Evolutionary conservation across 1,139 yeast genomes (phyloP).

Genomic region (Pichia kudriavzevii): DNA sequence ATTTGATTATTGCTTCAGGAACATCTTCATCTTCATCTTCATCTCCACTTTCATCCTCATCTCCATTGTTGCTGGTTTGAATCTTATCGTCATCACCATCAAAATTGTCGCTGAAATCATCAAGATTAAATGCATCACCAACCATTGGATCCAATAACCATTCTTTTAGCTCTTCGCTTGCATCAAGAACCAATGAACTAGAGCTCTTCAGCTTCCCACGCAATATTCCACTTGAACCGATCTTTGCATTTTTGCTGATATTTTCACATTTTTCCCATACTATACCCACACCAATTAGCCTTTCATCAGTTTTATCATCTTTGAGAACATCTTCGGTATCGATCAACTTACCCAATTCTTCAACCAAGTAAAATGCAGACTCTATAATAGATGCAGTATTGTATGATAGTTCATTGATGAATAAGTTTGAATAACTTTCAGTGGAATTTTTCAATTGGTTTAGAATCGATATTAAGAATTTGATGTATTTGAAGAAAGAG

Average conservation of each 20-base stretch:
- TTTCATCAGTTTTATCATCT: slow-evolving; percentile 22
- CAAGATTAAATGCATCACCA: slow-evolving; percentile 28
- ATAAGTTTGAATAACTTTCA: slow-evolving; percentile 33
- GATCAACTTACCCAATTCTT: slow-evolving; percentile 5
- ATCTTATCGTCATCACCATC: slow-evolving; percentile 30
- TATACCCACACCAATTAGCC: slow-evolving; percentile 54
- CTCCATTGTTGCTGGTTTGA: slow-evolving; percentile 27
- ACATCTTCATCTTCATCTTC: slow-evolving; percentile 31
- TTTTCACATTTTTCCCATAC: slow-evolving; percentile 57
- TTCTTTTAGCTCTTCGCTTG: slow-evolving; percentile 54
- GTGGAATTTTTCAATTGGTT: slow-evolving; percentile 34
- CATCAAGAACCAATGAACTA: slow-evolving; percentile 49
- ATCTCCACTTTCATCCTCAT: slow-evolving; percentile 30
- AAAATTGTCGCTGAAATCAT: slow-evolving; percentile 22
- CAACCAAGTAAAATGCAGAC: slow-evolving; percentile 1
- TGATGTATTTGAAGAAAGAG: slow-evolving; percentile 38
- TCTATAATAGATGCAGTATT: slow-evolving; percentile 10
- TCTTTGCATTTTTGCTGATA: slow-evolving; percentile 33
- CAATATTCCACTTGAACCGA: slow-evolving; percentile 47
- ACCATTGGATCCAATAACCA: slow-evolving; percentile 58
- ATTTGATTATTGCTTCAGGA: slow-evolving; percentile 31
- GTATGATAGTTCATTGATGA: slow-evolving; percentile 34
- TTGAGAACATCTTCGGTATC: slow-evolving; percentile 18
- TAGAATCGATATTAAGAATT: slow-evolving; percentile 41
- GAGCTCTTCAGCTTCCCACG: slow-evolving; percentile 39